Evolutionary conservation across 2,329 filamentous ascomycete genomes (phyloP), one percentile per base, ranked within the genome.

Genomic region (Chaetothyriales sp.): DNA sequence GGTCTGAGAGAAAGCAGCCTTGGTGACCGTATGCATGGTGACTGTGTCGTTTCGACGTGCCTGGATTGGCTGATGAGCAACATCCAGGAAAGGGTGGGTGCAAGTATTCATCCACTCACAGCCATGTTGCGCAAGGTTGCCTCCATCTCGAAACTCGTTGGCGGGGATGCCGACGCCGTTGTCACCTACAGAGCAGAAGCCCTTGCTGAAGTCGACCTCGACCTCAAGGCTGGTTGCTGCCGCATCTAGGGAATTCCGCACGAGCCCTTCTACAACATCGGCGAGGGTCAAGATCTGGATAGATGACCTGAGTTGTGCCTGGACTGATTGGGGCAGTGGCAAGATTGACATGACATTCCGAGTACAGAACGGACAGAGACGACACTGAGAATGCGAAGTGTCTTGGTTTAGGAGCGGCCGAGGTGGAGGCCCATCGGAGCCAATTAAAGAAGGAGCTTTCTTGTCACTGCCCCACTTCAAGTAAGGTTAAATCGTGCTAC

Each of bases 211-310:
- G 66, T 95, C 84, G 19, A 95, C 71, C 1, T 74, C 76, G 50
- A 94, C 71, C 49, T 77, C 77, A 55, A 95, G 68, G 50, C 75
- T 83, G 32, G 72, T 75, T 15, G 89, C 82, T 45, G 71, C 70
- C 3, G 88, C 86, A 70, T 98, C 92, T 10, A 98, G 73, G 0
- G 87, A 79, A 64, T 98, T 98, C 64, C 83, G 80, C 22, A 93
- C 60, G 8, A 96, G 74, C 45, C 84, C 85, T 50, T 79, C 71
- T 12, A 86, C 70, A 3, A 85, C 87, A 22, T 70, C 76, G 59
- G 82, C 83, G 28, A 96, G 71, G 44, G 80, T 83, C 1, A 80
- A 84, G 59, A 96, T 83, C 50, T 77, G 73, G n/a, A 80, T 79
- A 0, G 90, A 93, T 0, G 90, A 95, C 63, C 83, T 85, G 68